Conservation (phyloP, 306 rosid genomes). For the Quercus alba region DNA sequence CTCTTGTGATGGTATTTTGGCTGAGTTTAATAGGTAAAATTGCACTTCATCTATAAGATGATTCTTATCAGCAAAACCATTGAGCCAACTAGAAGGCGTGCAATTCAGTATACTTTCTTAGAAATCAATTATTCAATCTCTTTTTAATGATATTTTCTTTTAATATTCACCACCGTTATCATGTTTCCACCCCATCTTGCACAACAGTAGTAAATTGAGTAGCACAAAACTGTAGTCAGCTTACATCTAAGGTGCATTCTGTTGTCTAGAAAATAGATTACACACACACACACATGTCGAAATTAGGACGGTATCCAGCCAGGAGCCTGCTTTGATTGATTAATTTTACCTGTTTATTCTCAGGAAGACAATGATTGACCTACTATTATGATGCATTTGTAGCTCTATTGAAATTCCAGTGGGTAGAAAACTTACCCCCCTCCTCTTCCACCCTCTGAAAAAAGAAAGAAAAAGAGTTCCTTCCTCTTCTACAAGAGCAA, state of each 20-base stretch:
- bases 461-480: too few relatives aligned
- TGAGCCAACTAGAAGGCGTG: neutral
- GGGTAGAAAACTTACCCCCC: too few relatives aligned
- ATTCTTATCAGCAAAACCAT: neutral
- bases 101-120: neutral
- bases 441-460: too few relatives aligned
- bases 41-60: constrained; percentile 1
- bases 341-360: neutral
- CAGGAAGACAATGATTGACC: neutral
- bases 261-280: neutral
- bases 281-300: neutral
- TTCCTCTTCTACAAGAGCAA: neutral
- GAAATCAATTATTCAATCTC: neutral
- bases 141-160: neutral
- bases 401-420: neutral
- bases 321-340: neutral
- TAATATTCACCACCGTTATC: neutral
- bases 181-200: neutral
- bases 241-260: neutral
- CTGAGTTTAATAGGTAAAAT: constrained; percentile 68
- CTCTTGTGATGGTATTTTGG: constrained; percentile 47
- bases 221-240: neutral
- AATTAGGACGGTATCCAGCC: neutral
- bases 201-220: neutral
- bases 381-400: neutral